Evolutionary conservation across 345 rosid genomes (phyloP), one percentile per base, ranked within the genome.

Genomic region (Bretschneidera sinensis): DNA sequence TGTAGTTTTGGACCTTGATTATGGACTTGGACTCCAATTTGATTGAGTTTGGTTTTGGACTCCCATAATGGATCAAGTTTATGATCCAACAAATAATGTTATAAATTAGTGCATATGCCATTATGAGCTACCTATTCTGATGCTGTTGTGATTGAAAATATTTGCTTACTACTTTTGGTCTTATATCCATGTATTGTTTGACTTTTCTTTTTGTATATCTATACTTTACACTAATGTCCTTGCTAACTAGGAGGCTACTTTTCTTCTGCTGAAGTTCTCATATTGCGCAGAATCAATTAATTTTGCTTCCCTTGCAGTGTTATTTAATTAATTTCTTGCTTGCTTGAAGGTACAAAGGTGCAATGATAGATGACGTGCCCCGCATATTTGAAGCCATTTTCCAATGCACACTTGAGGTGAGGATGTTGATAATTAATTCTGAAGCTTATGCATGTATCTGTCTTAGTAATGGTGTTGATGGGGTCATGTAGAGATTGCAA

Each of bases 371-470:
- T 33, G 99, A 95, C 54, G 98, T 95, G 45, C 94, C 99, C 31
- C 84, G 91, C 49, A 88, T 95, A 73, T 95, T 95, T 81, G 98
- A 95, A 84, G 99, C 98, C 57, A 83, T 95, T 65, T 95, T 95
- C 77, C 98, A 91, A 75, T 95, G 99, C 76, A 91, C 99, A 21
- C 76, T 95, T 49, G 99, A 95, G 97, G 99, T 95, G 55, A 79
- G 79, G 51, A 54, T 56, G 4, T 55, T 39, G 28, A 3, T 9
- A 11, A 13, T 39, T 39, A 39, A 39, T 39, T 25, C 17, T 51
- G 24, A 51, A 39, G 16, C 45, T 13, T 28, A 28, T 28, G 5
- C 33, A 28, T 28, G 0, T 24, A 17, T 55, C 10, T 48, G 19
- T 56, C 20, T 48, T 33, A 11, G 48, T 24, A 48, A 60, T 49